Evolutionary conservation across 1,284 basidiomycete genomes (phyloP), one percentile per base, ranked within the genome.

Genomic region (Cryptococcus sp.): DNA sequence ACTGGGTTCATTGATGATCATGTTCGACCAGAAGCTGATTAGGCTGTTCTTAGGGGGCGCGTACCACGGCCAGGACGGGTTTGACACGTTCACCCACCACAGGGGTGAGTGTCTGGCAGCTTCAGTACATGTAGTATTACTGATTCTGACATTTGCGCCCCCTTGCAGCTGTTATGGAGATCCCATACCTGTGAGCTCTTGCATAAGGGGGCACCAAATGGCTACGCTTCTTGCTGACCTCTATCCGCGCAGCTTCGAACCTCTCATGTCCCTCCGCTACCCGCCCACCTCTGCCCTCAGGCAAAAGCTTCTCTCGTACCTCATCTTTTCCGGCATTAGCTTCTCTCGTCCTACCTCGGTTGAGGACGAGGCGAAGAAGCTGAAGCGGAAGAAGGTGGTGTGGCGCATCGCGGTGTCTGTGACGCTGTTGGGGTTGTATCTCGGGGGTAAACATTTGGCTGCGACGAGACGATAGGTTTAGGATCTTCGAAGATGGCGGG

Each of bases 21-120:
- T 33, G 28, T 9, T 5, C 28, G 28, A 5, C 28, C 28, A 33
- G 54, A 48, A 50, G 36, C 24, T 51, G 18, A 45, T 44, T 2
- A 39, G 15, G 6, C 16, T 20, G 24, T 39, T 46, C 1, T 18
- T 43, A 74, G 72, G 66, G 73, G 76, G 76, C 24, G 49, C 63
- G 9, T 76, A 76, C 53, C 76, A 77, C 59, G 76, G 76, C 33
- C 56, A 66, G 50, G 66, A 73, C 51, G 72, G 70, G 11, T 78
- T 75, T 64, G 64, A 70, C 20, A 71, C 73, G 1, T 78, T 78
- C 52, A 71, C 71, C 6, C 76, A 78, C 63, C 64, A 62, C 54
- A 74, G 71, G 60, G 60, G 73, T 73, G 50, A 56, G 70, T 64
- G 4, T 12, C 13, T 16, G 21, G 40, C 40, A 18, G 9, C 40